Conservation (phyloP, 2,329 filamentous ascomycete genomes). For the Chrysoporthe cubensis region DNA sequence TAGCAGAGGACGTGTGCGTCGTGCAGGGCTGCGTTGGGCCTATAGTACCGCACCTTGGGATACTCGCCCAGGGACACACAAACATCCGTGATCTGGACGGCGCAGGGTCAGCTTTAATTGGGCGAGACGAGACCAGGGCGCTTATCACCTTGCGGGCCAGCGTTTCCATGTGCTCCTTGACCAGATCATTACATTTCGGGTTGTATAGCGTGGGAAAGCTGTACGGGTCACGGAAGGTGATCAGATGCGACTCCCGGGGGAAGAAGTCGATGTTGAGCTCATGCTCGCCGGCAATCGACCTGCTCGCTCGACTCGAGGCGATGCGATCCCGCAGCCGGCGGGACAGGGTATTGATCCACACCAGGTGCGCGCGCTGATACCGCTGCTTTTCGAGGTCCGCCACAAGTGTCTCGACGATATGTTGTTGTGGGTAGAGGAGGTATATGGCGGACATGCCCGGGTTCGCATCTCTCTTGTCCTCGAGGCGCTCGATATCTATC, state of each 20-base stretch:
- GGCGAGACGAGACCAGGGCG: constrained; percentile 3
- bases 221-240: constrained; percentile 93
- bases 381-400: constrained; percentile 86
- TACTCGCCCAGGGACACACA: constrained; percentile 95
- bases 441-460: constrained; percentile 95
- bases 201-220: constrained; percentile 95
- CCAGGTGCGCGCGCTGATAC: constrained; percentile 77
- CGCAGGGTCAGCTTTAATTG: constrained; percentile 28
- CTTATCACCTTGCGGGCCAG: constrained; percentile 80
- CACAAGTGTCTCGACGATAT: constrained; percentile 92
- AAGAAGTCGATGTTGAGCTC: constrained; percentile 88
- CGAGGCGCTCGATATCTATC: constrained; percentile 90
- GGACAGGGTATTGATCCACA: constrained; percentile 82
- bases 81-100: constrained; percentile 73
- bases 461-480: constrained; percentile 80
- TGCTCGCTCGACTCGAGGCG: constrained; percentile 58
- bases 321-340: constrained; percentile 73
- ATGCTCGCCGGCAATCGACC: constrained; percentile 74
- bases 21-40: constrained; percentile 73
- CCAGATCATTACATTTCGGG: constrained; percentile 82
- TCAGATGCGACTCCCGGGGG: constrained; percentile 85
- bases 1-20: constrained; percentile 87
- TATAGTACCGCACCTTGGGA: constrained; percentile 89
- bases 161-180: constrained; percentile 80
- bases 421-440: constrained; percentile 80